Evolutionary conservation across 2,329 filamentous ascomycete genomes (phyloP).

Genomic region (Diaporthe longicolla): DNA sequence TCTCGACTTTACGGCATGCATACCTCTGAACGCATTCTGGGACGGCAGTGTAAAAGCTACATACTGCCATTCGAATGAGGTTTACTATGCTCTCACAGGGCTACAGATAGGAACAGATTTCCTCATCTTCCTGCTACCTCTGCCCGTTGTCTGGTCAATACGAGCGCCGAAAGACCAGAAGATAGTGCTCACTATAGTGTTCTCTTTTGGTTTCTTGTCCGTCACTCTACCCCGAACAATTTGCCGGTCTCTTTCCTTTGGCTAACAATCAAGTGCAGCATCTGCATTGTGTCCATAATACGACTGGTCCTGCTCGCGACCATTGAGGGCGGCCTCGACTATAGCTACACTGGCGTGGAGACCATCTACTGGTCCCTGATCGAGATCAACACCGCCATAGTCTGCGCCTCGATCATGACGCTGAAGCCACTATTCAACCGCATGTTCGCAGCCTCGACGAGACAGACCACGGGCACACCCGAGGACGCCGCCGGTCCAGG

Average conservation of each 20-base stretch:
- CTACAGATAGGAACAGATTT: conserved; percentile 48
- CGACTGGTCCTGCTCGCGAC: conserved; percentile 44
- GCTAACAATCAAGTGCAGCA: conserved; percentile 41
- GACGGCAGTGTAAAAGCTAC: conserved; percentile 16
- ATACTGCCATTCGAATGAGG: conserved; percentile 36
- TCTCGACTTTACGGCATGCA: conserved; percentile 45
- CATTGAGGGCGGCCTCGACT: conserved; percentile 42
- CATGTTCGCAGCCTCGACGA: conserved; percentile 45
- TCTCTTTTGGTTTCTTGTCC: conserved; percentile 48
- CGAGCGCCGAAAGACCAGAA: conserved; percentile 45
- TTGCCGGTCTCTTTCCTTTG: neutral
- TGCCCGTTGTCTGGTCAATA: conserved; percentile 47
- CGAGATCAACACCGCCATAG: conserved; percentile 49
- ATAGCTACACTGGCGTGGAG: conserved; percentile 44
- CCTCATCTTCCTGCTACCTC: conserved; percentile 47
- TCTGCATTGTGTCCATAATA: conserved; percentile 48
- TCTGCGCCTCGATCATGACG: conserved; percentile 49
- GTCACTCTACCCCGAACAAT: neutral
- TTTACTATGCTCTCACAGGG: conserved; percentile 44
- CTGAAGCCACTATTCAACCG: conserved; percentile 47
- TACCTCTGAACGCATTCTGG: conserved; percentile 46
- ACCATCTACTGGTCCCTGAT: conserved; percentile 48
- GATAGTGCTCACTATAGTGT: conserved; percentile 45
- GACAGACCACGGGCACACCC: neutral
- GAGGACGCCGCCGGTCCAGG: neutral